Evolutionary conservation across 441 rosid species (phyloP).

Genomic region (Erodium chrysanthum): DNA sequence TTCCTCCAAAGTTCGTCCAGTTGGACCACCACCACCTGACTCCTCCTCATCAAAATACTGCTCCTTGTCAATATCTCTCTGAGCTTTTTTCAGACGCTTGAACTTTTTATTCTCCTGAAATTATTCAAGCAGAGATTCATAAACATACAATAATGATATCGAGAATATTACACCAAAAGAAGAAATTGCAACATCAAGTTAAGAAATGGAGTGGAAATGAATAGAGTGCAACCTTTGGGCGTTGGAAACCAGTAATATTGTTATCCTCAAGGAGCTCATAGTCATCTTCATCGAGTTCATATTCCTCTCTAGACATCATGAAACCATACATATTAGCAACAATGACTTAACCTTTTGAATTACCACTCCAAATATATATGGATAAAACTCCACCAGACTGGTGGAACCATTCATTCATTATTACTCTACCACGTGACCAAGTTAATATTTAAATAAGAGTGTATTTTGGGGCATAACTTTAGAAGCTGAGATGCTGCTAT

Average conservation of each 20-base stretch:
- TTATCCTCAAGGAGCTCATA: constrained; percentile 91
- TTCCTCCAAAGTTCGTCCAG: constrained; percentile 74
- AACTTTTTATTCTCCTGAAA: constrained; percentile 72
- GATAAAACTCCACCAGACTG: too few species aligned
- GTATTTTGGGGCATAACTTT: too few species aligned
- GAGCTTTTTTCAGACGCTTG: constrained; percentile 88
- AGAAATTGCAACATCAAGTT: background rate
- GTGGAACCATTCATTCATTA: too few species aligned
- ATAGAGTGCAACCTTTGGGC: constrained; percentile 54
- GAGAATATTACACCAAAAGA: background rate
- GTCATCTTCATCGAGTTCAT: constrained; percentile 91
- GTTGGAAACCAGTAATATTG: constrained; percentile 47
- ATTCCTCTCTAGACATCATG: constrained; percentile 42
- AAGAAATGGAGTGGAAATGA: background rate
- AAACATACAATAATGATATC: background rate
- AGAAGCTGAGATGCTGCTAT: background rate
- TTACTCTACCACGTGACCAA: background rate
- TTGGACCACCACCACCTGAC: constrained; percentile 44
- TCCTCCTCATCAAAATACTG: constrained; percentile 59
- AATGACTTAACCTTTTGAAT: background rate
- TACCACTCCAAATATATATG: too few species aligned
- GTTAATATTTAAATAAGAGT: background rate
- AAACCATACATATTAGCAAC: background rate
- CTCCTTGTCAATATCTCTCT: constrained; percentile 50
- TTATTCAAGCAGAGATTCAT: constrained; percentile 1